Conservation (phyloP, 495 filamentous ascomycete species). For the Neurospora sp. region DNA sequence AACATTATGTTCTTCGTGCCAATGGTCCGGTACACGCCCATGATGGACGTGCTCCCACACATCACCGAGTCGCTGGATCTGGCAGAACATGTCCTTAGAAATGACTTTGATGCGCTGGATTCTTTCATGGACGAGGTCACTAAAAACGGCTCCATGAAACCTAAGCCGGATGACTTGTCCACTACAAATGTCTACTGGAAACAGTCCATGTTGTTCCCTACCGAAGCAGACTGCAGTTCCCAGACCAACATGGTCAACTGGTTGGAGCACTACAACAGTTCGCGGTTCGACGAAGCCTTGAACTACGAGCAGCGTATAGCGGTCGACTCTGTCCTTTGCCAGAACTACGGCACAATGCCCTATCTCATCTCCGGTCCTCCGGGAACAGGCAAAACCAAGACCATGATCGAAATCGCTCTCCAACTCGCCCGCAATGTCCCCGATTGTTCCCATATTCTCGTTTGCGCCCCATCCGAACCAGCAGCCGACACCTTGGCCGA, state of each 20-base stretch:
- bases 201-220: constrained; percentile 42
- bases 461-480: constrained; percentile 47
- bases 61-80: constrained; percentile 11
- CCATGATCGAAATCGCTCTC: constrained; percentile 38
- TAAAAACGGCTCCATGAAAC: not conserved
- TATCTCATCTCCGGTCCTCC: constrained; percentile 46
- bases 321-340: constrained; percentile 31
- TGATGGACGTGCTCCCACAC: constrained; percentile 13
- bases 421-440: constrained; percentile 18
- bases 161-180: not conserved
- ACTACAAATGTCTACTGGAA: constrained; percentile 21
- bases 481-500: constrained; percentile 44
- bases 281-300: constrained; percentile 30
- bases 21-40: constrained; percentile 10
- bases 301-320: constrained; percentile 44
- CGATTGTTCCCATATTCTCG: constrained; percentile 32
- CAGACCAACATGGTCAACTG: constrained; percentile 27
- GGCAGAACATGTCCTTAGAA: constrained; percentile 1
- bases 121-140: not conserved
- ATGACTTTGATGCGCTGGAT: not conserved
- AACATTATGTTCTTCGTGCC: constrained; percentile 16
- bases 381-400: constrained; percentile 48
- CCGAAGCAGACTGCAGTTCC: constrained; percentile 24
- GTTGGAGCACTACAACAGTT: not conserved
- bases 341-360: constrained; percentile 39